Evolutionary conservation across 768 basidiomycete genomes (phyloP).

Genomic region (Xanthoconium purpureum): DNA sequence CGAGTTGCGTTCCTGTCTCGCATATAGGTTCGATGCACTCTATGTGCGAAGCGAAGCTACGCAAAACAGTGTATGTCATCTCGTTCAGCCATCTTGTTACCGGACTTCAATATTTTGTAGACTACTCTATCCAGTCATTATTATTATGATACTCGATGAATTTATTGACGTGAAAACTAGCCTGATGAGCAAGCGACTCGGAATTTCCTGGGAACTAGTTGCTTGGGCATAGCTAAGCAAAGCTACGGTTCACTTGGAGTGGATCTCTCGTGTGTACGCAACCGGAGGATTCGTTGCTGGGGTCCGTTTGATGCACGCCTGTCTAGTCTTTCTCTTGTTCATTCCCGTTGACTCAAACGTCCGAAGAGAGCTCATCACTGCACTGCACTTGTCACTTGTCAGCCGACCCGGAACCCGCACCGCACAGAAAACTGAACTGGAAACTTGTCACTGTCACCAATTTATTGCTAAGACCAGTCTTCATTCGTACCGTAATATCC

Average conservation of each 20-base stretch:
- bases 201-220: neutral
- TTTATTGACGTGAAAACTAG: neutral
- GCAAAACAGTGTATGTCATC: constrained; percentile 3
- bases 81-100: neutral
- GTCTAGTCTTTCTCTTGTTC: neutral
- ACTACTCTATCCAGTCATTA: neutral
- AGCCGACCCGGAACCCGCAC: neutral
- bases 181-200: neutral
- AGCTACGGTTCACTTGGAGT: too few relatives aligned
- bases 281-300: neutral
- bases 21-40: neutral
- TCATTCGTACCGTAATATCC: too few relatives aligned
- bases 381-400: neutral
- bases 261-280: too few relatives aligned
- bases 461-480: neutral
- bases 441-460: neutral
- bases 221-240: neutral
- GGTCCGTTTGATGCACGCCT: neutral
- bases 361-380: neutral
- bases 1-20: neutral
- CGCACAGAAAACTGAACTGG: neutral
- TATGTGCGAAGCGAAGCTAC: neutral
- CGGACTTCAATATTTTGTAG: neutral
- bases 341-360: neutral
- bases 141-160: neutral